phyloP scores from a whole-genome alignment of 345 rosid genomes.

The Ricinus communis region DNA sequence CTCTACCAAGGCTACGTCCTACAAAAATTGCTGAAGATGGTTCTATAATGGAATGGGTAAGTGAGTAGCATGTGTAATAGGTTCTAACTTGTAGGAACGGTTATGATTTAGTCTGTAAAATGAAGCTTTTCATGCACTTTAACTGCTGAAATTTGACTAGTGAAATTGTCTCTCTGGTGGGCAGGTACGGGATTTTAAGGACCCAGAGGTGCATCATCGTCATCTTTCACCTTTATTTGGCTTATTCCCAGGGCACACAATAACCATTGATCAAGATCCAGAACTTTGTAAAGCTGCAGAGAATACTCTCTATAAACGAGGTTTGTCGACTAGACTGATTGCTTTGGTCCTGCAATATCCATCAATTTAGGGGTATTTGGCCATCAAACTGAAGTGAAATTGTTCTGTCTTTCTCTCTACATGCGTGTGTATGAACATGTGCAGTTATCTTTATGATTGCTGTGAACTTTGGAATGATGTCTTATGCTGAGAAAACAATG shows the following conservation, averaged over 20 bases:
- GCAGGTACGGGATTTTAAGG: conserved; percentile 76
- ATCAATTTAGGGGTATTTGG: neutral
- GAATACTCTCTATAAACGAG: conserved; percentile 68
- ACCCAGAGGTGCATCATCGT: conserved; percentile 79
- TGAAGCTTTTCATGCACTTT: neutral
- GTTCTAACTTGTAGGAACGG: neutral
- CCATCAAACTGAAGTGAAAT: conserved; percentile 6
- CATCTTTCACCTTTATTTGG: conserved; percentile 95
- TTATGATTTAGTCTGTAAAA: neutral
- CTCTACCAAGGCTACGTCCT: conserved; percentile 66
- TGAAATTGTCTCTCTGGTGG: neutral
- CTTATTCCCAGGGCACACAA: conserved; percentile 81
- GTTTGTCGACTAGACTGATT: conserved; percentile 32
- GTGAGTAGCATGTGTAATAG: neutral
- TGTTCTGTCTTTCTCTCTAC: no score
- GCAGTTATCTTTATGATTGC: no score
- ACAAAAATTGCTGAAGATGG: conserved; percentile 66
- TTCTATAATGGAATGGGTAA: conserved; percentile 95
- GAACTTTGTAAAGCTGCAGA: conserved; percentile 76
- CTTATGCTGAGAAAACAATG: no score
- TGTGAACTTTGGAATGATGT: no score
- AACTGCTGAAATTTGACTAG: neutral
- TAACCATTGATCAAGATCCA: conserved; percentile 56
- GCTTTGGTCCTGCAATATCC: neutral
- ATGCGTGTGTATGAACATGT: no score